Base-by-base conservation (phyloP, 202 grass and related monocot genomes). In the Sporobolus alterniflorus region DNA sequence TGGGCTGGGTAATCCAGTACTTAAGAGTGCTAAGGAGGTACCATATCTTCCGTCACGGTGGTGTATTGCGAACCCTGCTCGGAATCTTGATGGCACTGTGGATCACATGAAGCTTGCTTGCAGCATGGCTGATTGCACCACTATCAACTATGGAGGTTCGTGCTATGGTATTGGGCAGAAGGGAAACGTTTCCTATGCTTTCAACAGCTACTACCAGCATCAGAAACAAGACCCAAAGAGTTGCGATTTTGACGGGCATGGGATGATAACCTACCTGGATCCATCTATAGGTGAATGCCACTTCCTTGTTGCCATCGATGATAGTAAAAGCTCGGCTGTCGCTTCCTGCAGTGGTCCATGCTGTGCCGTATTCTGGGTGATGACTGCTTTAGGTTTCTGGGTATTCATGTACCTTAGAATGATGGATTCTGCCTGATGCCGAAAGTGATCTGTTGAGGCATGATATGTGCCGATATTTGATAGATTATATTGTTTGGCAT, bases 171-270 rank as follows among this genome's bases (percentile, higher is more conserved):
- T 95, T 74, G 93, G 85, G 25, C 75, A 92, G 16, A 95, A 95
- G 73, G 93, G 78, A 30, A 95, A 95, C 9, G 63, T 90, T 72
- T 95, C 93, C 12, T 95, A 92, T 34, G 93, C 93, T 60, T 95
- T 95, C 82, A 95, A 95, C 83, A 92, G 93, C 70, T 95, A 95
- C 75, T 95, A 95, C 76, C 93, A 95, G 77, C 57, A 82, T 39
- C 93, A 92, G 71, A 95, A 95, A 75, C 93, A 95, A 61, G 90
- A 92, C 24, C 67, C 90, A 24, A 80, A 65, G 57, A 95, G 93
- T 56, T 95, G 93, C 2, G 90, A 92, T 66, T 95, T 95, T 7
- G 88, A 78, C 31, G 88, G 93, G 41, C 69, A 84, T 55, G 93
- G 93, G 15, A 92, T 95, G 88, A 82, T 95, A 74, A 92, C 93